Base-by-base conservation (phyloP, 2,329 filamentous ascomycete species). In the Elsinoe ampelina region DNA sequence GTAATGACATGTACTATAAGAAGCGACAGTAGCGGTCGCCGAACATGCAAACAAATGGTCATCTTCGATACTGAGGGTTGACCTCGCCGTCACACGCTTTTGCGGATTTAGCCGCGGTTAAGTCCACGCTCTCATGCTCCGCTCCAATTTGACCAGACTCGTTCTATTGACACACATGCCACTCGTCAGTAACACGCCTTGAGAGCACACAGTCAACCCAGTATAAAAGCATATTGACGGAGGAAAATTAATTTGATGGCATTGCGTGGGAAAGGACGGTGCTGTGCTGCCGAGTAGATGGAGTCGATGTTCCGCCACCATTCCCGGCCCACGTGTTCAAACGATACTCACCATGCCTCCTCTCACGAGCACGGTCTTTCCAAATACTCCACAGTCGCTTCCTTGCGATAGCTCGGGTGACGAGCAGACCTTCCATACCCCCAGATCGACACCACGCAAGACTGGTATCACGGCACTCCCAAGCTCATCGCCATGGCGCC, bases 1-100 rank as follows among this genome's bases (percentile, higher is more conserved):
- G n/a, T 52, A 52, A 52, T 52, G 48, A 52, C 26, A 52, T 52
- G 48, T 52, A 52, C 26, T 17, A 52, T 13, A 39, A 52, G 34
- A 22, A 52, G 48, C 32, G 48, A 35, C 35, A 39, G 15, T 35
- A 52, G 26, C 48, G 34, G 35, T 32, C 45, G 45, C 48, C 30
- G 17, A 52, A 35, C 2, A 39, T 35, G 48, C 26, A 52, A 50
- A 15, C 15, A 15, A n/a, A 50, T 50, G 26, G 26, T 50, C 10
- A 35, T 35, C 17, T 34, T 15, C 20, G 26, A 36, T 35, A 50
- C 34, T 26, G 10, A 12, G 12, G 41, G 39, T 17, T 5, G 11
- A 12, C 10, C 19, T 45, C 19, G 41, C 41, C 39, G 39, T 45
- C 41, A 22, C 19, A 22, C 8, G 26, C 26, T 30, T 30, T 5